Percentiles rank a stretch among this genome's conserved stretches.
Evolutionary conservation across 2,329 filamentous ascomycete species (phyloP).

Genomic region (Diatrype stigma): DNA sequence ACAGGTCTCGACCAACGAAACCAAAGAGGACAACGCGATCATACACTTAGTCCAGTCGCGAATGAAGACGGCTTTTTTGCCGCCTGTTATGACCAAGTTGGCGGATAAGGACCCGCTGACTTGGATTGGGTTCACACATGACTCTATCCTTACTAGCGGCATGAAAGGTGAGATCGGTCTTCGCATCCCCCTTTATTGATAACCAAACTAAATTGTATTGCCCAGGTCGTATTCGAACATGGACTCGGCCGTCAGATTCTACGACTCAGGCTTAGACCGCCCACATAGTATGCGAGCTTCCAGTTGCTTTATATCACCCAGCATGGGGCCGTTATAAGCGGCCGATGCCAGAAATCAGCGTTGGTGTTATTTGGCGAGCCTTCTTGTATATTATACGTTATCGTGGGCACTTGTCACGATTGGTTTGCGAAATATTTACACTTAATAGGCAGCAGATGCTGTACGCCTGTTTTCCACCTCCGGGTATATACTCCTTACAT

Average conservation of each 20-base stretch:
- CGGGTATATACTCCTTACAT: too few species aligned
- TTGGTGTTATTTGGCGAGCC: background rate
- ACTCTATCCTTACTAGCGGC: constrained; percentile 89
- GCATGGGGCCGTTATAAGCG: too few species aligned
- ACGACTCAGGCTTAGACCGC: constrained; percentile 20
- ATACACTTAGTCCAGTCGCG: constrained; percentile 83
- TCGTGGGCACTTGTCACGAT: too few species aligned
- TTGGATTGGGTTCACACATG: constrained; percentile 91
- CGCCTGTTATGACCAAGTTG: constrained; percentile 84
- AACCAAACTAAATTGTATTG: constrained; percentile 6
- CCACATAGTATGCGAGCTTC: too few species aligned
- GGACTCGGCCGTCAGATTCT: constrained; percentile 37
- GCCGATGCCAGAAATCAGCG: background rate
- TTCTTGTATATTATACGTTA: too few species aligned
- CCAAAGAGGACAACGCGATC: constrained; percentile 55
- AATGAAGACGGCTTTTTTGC: constrained; percentile 76
- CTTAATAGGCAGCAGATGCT: too few species aligned
- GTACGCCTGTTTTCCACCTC: too few species aligned
- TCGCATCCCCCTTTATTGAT: background rate
- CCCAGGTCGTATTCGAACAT: constrained; percentile 38
- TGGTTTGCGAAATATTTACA: too few species aligned
- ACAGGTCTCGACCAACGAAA: constrained; percentile 48
- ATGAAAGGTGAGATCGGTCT: constrained; percentile 66
- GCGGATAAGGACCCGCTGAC: constrained; percentile 83
- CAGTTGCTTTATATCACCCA: too few species aligned